Percentiles rank a stretch among this genome's conserved stretches.
These are phyloP conservation scores for Combretum micranthum DNA, from an alignment of 345 rosid genomes.

Conservation along the genomic window DNA sequence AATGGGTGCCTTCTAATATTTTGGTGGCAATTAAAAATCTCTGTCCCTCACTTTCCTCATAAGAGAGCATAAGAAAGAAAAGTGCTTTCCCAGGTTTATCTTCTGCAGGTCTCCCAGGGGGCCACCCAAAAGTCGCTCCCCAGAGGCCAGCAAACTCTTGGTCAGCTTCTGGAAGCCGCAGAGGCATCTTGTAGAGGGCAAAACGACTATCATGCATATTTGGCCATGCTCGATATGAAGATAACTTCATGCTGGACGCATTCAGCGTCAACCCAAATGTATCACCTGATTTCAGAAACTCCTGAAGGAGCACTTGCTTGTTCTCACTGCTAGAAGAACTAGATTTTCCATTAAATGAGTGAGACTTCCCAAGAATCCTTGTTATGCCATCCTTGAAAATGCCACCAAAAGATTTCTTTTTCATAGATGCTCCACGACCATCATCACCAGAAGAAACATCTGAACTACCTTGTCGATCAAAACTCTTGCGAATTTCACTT, in stretches of 20 bases:
- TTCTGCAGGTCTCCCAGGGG: slow-evolving; percentile 56
- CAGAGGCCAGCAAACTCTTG: slow-evolving; percentile 77
- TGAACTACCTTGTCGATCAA: slow-evolving; percentile 24
- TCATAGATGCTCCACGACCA: slow-evolving; percentile 20
- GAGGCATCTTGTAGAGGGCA: slow-evolving; percentile 72
- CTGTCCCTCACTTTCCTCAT: slow-evolving; percentile 50
- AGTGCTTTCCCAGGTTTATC: slow-evolving; percentile 78
- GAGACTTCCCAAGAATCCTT: slow-evolving; percentile 50
- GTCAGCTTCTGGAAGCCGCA: slow-evolving; percentile 31
- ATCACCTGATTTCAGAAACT: slow-evolving; percentile 57
- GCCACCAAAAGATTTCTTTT: slow-evolving; percentile 39
- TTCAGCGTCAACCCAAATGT: slow-evolving; percentile 46
- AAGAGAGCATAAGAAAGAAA: slow-evolving; percentile 69
- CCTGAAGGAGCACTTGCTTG: slow-evolving; percentile 44
- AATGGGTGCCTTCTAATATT: slow-evolving; percentile 82
- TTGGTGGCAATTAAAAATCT: slow-evolving; percentile 65
- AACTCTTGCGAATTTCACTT: slow-evolving; percentile 32
- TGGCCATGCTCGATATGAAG: slow-evolving; percentile 83
- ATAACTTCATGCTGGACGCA: slow-evolving; percentile 44
- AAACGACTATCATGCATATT: slow-evolving; percentile 66
- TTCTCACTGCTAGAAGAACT: slow-evolving; percentile 48
- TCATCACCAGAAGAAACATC: slow-evolving; percentile 24
- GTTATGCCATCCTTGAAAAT: slow-evolving; percentile 45
- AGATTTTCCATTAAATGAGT: slow-evolving; percentile 31
- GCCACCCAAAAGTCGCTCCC: slow-evolving; percentile 94